Base-by-base conservation (phyloP, 495 filamentous ascomycete species). In the Hyphodiscus hymeniophilus region DNA sequence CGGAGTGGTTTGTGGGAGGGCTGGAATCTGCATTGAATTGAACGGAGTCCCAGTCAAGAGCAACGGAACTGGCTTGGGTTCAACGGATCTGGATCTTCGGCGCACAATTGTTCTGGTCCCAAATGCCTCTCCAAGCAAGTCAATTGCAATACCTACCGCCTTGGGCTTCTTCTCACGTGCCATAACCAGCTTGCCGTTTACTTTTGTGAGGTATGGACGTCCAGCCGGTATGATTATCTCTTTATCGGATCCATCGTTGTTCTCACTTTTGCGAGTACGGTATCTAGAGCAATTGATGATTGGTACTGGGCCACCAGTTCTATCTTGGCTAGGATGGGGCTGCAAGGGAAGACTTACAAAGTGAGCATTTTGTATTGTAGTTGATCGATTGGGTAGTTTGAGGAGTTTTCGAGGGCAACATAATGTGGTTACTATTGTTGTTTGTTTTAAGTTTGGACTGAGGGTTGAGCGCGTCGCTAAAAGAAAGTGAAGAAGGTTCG, bases 181-280 rank as follows among this genome's bases (percentile, higher is more conserved):
- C 51, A 60, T 49, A 7, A 60, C 55, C 16, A 60, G 51, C 28
- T 50, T 48, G n/a, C 58, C 58, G n/a, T 60, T 60, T 18, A 52
- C 36, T 39, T 55, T 57, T 12, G 58, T 60, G 4, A 60, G 28
- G 33, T 60, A 60, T 13, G 56, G 48, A 11, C 2, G 10, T 4
- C 56, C 56, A 20, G 49, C 23, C n/a, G 56, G 56, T 5, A 52
- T 44, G 33, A 58, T 23, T 12, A 18, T 13, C 10, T 31, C 30
- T 10, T 21, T 21, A 15, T 49, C 43, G 16, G 24, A 28, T 30
- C 3, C 22, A n/a, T 39, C 22, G 11, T 13, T 16, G 34, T 39
- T 34, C 13, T 16, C 15, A 16, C 33, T 47, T 2, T 32, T 15
- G 12, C 30, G 32, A n/a, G 17, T 28, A 17, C n/a, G 30, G 16